A percentile compares a stretch with the other conserved stretches of the same genome.
Evolutionary conservation across 2,329 filamentous ascomycete genomes (phyloP).

Genomic region (Dactylellina leptospora): DNA sequence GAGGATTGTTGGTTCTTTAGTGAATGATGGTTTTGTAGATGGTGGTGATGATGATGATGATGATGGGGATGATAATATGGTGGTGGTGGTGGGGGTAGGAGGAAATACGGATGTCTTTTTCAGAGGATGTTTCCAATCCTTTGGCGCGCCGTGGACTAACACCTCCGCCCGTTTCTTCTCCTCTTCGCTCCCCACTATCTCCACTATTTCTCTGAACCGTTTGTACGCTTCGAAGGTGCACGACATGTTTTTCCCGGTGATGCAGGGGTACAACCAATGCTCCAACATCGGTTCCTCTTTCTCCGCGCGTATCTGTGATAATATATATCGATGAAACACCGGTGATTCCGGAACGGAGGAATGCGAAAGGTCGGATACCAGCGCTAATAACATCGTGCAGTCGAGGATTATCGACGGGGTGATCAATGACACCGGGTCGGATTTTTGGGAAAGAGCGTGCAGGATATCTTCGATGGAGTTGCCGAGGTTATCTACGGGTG

Average conservation of each 20-base stretch:
- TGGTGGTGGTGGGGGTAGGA: neutral
- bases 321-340: slow-evolving; percentile 68
- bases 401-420: slow-evolving; percentile 67
- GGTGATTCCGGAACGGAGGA: slow-evolving; percentile 59
- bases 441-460: slow-evolving; percentile 21
- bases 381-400: slow-evolving; percentile 75
- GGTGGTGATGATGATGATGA: too few species aligned
- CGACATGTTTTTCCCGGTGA: slow-evolving; percentile 68
- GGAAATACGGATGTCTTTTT: slow-evolving; percentile 1
- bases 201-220: slow-evolving; percentile 73
- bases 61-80: neutral
- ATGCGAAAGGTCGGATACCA: slow-evolving; percentile 69
- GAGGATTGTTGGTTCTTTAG: neutral
- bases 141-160: slow-evolving; percentile 67
- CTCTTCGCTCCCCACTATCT: slow-evolving; percentile 70
- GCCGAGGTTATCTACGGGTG: neutral
- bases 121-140: slow-evolving; percentile 61
- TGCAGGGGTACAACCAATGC: slow-evolving; percentile 70
- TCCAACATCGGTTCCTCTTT: slow-evolving; percentile 69
- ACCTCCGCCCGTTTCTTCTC: slow-evolving; percentile 69
- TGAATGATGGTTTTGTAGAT: too few species aligned
- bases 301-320: slow-evolving; percentile 73
- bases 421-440: slow-evolving; percentile 42
- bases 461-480: slow-evolving; percentile 28
- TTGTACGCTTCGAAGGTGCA: slow-evolving; percentile 73